Evolutionary conservation across 495 filamentous ascomycete species (phyloP), one percentile per base, ranked within the genome.

Genomic region (Aspergillus bridgeri): DNA sequence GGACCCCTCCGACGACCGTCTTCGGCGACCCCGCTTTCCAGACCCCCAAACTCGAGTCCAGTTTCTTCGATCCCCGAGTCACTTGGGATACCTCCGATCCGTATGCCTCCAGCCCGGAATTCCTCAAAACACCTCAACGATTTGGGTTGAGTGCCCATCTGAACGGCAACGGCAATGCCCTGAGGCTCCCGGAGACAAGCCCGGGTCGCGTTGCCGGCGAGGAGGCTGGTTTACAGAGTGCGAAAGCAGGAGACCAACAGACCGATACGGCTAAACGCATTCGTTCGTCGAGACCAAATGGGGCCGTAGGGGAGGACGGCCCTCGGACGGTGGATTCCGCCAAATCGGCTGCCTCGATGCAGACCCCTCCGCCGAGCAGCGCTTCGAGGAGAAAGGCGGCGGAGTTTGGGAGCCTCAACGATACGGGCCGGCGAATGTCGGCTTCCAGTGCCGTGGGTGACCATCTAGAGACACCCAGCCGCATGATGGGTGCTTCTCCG

Each of bases 311-410:
- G 27, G 72, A 76, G 19, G 71, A 77, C 54, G 70, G 67, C 17
- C 70, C 70, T 11, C 65, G 68, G 20, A 71, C 72, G 9, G 65
- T 74, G 48, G 73, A 69, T 43, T 78, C 78, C 5, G 68, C 71
- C 54, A 76, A 74, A 57, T 82, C 79, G 9, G 79, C 79, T 20
- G 74, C 79, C 23, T 84, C 82, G 3, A 87, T 87, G 75, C 84
- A 86, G 69, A 88, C 84, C 18, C 84, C 85, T 15, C 85, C 85
- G 43, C 84, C 84, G 1, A 87, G 83, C 33, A 80, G 84, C 65
- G 83, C 82, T 33, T 82, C 82, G 6, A 66, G 71, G 53, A 69
- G 71, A 54, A 79, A 78, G 56, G 69, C 73, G 29, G 65, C 71
- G 13, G 72, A 69, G 23, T 66, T 72, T 38, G 72, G 68, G n/a